These are phyloP conservation scores for Choanephora cucurbitarum DNA, from an alignment of 371 early-diverging fungal species.

Conservation along the genomic window DNA sequence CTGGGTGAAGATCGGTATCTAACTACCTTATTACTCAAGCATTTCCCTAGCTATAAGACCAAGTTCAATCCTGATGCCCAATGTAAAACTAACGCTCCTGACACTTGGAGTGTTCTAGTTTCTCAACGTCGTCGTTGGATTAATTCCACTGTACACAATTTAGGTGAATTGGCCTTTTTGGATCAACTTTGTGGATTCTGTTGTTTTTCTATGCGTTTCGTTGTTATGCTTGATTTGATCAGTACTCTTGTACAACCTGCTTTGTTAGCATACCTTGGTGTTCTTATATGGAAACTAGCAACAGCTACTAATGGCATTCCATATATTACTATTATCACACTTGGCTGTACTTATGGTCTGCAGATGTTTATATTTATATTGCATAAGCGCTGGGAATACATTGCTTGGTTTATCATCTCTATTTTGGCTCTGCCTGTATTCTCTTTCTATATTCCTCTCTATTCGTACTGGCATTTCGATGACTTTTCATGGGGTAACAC, in stretches of 20 bases:
- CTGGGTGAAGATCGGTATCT: constrained; percentile 91
- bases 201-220: constrained; percentile 98
- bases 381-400: constrained; percentile 80
- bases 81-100: constrained; percentile 96
- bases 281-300: constrained; percentile 29
- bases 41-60: constrained; percentile 95
- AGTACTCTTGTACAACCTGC: constrained; percentile 95
- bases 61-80: constrained; percentile 95
- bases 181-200: constrained; percentile 95
- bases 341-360: constrained; percentile 74
- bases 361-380: constrained; percentile 79
- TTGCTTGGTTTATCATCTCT: constrained; percentile 92
- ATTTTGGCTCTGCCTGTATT: constrained; percentile 77
- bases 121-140: constrained; percentile 99
- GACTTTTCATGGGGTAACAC: constrained; percentile 97
- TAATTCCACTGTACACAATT: constrained; percentile 97
- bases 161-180: constrained; percentile 88
- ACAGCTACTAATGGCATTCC: constrained; percentile 37
- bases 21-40: constrained; percentile 98
- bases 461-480: constrained; percentile 93
- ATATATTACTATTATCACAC: constrained; percentile 53
- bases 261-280: constrained; percentile 78
- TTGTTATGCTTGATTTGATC: constrained; percentile 92
- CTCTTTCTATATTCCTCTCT: constrained; percentile 74
- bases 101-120: constrained; percentile 88